These are phyloP conservation scores for Trifolium subterraneum DNA, from an alignment of 306 rosid genomes.

Conservation along the genomic window DNA sequence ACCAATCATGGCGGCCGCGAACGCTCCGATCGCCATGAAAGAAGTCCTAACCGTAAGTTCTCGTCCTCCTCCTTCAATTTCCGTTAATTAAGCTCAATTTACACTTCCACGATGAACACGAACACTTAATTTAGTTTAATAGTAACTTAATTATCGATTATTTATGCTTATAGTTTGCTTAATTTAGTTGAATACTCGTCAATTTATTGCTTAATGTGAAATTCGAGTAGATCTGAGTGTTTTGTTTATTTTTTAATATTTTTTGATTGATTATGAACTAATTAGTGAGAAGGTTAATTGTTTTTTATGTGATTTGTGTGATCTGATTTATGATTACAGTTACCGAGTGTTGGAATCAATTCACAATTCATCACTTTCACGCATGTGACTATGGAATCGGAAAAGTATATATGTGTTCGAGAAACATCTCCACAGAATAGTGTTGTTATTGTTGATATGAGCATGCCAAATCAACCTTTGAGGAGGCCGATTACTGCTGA, in stretches of 20 bases:
- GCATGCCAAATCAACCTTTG: conserved; percentile 85
- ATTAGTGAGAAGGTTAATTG: conserved; percentile 6
- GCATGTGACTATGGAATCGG: conserved; percentile 98
- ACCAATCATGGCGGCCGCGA: conserved; percentile 93
- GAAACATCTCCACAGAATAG: conserved; percentile 94
- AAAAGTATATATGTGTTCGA: conserved; percentile 90
- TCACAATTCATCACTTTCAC: conserved; percentile 91
- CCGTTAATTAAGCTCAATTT: neutral
- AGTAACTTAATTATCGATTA: neutral
- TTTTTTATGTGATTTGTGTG: conserved; percentile 43
- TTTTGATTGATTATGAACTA: conserved; percentile 46
- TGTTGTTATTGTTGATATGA: conserved; percentile 90
- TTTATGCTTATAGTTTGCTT: neutral
- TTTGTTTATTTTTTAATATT: neutral
- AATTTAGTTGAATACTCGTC: conserved; percentile 11
- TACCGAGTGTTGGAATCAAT: conserved; percentile 90
- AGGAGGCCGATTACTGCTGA: conserved; percentile 98
- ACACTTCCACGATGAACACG: neutral
- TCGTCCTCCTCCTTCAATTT: neutral
- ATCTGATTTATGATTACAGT: conserved; percentile 72
- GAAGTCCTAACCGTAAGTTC: conserved; percentile 85
- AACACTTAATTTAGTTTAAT: neutral
- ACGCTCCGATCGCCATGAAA: conserved; percentile 99
- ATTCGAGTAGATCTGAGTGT: conserved; percentile 56
- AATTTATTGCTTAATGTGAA: neutral